Evolutionary conservation across 768 basidiomycete species (phyloP).

Genomic region (Leccinum fibrillosum): DNA sequence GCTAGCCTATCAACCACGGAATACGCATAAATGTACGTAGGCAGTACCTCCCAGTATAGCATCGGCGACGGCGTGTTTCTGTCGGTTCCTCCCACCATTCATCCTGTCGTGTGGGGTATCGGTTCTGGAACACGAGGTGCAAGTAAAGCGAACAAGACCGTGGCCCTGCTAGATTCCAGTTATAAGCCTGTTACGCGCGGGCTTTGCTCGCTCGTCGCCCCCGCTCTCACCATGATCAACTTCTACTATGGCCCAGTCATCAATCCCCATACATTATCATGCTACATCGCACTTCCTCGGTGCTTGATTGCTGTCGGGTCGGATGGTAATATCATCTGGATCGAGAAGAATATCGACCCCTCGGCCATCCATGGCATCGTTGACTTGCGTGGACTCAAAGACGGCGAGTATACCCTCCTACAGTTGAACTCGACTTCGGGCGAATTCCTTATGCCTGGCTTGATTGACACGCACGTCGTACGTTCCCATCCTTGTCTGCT

Average conservation of each 20-base stretch:
- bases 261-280: constrained; percentile 44
- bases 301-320: constrained; percentile 53
- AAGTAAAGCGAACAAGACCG: background rate
- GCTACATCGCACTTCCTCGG: constrained; percentile 44
- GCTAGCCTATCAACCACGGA: background rate
- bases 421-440: constrained; percentile 37
- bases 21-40: background rate
- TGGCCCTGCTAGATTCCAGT: background rate
- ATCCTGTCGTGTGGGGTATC: background rate
- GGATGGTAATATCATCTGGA: constrained; percentile 64
- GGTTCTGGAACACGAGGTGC: background rate
- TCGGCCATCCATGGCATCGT: constrained; percentile 50
- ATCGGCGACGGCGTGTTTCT: no score
- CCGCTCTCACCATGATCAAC: constrained; percentile 19
- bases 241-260: constrained; percentile 59
- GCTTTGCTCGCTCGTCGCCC: background rate
- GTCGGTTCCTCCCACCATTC: background rate
- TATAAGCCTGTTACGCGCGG: background rate
- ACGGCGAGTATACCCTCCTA: constrained; percentile 31
- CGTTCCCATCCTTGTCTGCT: constrained; percentile 21
- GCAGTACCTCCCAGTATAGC: background rate
- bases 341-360: constrained; percentile 55
- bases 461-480: constrained; percentile 90
- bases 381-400: constrained; percentile 44
- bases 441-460: constrained; percentile 79